These are phyloP conservation scores for Globisporangium recalcitrans DNA, from an alignment of 352 stramenopile species.

Conservation along the genomic window DNA sequence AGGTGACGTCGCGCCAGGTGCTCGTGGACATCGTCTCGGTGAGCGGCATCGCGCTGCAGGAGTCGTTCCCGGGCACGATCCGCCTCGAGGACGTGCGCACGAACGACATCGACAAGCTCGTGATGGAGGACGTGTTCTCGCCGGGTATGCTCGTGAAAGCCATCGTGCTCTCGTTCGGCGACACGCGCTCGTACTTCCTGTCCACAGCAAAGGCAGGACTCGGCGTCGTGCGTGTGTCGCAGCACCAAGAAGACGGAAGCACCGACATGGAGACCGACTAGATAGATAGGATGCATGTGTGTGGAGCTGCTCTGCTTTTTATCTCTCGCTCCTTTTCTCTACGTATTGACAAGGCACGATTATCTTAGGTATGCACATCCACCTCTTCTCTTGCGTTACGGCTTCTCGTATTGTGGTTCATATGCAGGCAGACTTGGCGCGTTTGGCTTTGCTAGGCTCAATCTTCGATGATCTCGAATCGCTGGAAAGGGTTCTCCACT, in stretches of 20 bases:
- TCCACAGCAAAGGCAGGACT: conserved; percentile 70
- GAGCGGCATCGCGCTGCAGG: conserved; percentile 62
- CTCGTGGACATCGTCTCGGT: conserved; percentile 77
- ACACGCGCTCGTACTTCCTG: conserved; percentile 83
- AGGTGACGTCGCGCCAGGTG: conserved; percentile 69
- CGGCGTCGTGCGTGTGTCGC: conserved; percentile 45
- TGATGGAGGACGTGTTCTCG: conserved; percentile 72
- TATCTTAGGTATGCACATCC: not conserved
- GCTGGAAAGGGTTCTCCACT: conserved; percentile 26
- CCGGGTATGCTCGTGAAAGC: conserved; percentile 71
- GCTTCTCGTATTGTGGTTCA: not conserved
- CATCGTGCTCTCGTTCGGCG: conserved; percentile 76
- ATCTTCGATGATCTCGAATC: conserved; percentile 55
- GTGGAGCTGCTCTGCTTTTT: not conserved
- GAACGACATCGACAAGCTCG: conserved; percentile 76
- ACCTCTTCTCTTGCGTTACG: not conserved
- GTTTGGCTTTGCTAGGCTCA: conserved; percentile 11
- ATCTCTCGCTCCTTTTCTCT: not conserved
- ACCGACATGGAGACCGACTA: conserved; percentile 49
- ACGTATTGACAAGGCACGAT: conserved; percentile 2
- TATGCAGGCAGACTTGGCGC: not conserved
- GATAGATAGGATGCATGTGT: conserved; percentile 6
- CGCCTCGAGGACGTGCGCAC: conserved; percentile 74
- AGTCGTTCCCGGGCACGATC: conserved; percentile 76
- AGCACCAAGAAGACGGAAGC: conserved; percentile 27